These are phyloP conservation scores for Russula virescens DNA, from an alignment of 768 basidiomycete genomes.

Conservation along the genomic window DNA sequence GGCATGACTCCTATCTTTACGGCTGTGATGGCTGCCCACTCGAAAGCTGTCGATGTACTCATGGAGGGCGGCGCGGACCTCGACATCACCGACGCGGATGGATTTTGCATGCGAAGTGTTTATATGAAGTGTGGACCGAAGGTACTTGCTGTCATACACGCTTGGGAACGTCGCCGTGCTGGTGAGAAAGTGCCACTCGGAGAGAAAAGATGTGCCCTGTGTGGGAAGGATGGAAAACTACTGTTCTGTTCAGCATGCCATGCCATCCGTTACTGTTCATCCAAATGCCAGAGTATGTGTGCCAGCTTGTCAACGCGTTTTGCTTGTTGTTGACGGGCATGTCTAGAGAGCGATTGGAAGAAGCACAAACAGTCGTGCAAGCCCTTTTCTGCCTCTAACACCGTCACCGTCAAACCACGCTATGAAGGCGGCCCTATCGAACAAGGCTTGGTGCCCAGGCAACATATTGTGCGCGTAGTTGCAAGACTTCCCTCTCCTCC, in stretches of 20 bases:
- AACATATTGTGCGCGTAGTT: slow-evolving; percentile 30
- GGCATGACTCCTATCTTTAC: slow-evolving; percentile 40
- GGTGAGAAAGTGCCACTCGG: slow-evolving; percentile 19
- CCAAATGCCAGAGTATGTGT: slow-evolving; percentile 47
- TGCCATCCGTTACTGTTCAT: slow-evolving; percentile 41
- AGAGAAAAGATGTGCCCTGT: slow-evolving; percentile 44
- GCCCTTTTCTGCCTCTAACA: slow-evolving; percentile 39
- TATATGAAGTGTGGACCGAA: slow-evolving; percentile 22
- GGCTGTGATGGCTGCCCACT: slow-evolving; percentile 28
- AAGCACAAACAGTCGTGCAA: slow-evolving; percentile 43
- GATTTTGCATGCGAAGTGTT: slow-evolving; percentile 25
- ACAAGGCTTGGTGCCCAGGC: slow-evolving; percentile 28
- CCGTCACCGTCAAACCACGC: slow-evolving; percentile 42
- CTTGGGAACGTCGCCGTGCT: slow-evolving; percentile 1
- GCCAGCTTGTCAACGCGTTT: not conserved
- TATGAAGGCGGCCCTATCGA: too few relatives aligned
- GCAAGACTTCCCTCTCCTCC: slow-evolving; percentile 27
- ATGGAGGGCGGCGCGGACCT: slow-evolving; percentile 47
- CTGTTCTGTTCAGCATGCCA: not conserved
- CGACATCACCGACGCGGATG: slow-evolving; percentile 26
- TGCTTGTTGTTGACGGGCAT: not conserved
- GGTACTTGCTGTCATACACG: not conserved
- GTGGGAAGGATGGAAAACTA: slow-evolving; percentile 23
- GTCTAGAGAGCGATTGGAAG: slow-evolving; percentile 46
- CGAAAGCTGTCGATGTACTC: slow-evolving; percentile 36